A percentile compares a stretch with the other conserved stretches of the same genome.
Evolutionary conservation across 2,329 filamentous ascomycete genomes (phyloP).

Genomic region (Stachybotrys echinatus): DNA sequence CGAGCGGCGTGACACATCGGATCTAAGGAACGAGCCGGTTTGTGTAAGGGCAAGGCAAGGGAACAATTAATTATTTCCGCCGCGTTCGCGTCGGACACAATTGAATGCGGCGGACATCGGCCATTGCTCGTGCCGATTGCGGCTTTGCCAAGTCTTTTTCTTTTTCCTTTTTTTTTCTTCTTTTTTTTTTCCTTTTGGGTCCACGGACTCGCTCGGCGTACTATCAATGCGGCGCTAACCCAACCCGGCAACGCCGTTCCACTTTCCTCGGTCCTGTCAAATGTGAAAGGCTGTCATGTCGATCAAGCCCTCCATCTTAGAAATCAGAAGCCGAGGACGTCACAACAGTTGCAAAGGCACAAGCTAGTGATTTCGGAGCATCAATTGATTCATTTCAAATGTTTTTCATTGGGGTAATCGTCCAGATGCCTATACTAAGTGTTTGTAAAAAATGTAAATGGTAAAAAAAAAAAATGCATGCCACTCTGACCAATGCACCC

Average conservation of each 20-base stretch:
- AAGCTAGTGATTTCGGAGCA: neutral
- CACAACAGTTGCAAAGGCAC: neutral
- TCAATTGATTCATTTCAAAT: neutral
- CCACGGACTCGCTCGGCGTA: too few species aligned
- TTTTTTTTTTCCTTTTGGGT: too few species aligned
- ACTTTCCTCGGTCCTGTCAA: too few species aligned
- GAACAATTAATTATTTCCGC: neutral
- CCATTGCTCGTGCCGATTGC: neutral
- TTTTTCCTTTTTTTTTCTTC: neutral
- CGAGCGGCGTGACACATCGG: too few species aligned
- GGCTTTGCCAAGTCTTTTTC: neutral
- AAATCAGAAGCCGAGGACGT: neutral
- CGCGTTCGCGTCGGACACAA: neutral
- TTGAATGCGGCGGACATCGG: neutral
- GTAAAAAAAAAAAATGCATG: neutral
- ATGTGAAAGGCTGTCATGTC: neutral
- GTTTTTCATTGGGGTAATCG: neutral
- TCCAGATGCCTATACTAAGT: neutral
- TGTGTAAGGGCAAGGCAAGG: too few species aligned
- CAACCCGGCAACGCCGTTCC: too few species aligned
- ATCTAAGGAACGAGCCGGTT: too few species aligned
- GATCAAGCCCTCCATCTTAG: neutral
- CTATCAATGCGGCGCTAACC: too few species aligned
- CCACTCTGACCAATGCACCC: neutral
- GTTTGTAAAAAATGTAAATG: neutral